A percentile compares a stretch with the other conserved stretches of the same genome.
Conservation (phyloP, 164 flowering plant species). For the Malania oleifera region DNA sequence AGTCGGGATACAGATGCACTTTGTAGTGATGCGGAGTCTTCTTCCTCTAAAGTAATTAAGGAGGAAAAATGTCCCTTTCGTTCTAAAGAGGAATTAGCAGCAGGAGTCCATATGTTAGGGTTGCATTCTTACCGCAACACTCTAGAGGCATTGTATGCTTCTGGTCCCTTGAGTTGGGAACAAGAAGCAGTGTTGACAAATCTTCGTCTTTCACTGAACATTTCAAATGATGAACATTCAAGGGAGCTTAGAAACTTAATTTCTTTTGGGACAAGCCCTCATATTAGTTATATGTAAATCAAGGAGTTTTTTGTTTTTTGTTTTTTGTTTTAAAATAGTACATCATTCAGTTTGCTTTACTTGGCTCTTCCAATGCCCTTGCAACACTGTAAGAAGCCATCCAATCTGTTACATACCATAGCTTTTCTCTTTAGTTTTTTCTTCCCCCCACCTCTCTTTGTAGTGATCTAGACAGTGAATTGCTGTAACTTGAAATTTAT, state of each 20-base stretch:
- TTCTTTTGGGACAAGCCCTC: neutral
- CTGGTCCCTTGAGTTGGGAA: constrained; percentile 3
- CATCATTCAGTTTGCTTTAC: neutral
- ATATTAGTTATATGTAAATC: neutral
- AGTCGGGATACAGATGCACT: constrained; percentile 13
- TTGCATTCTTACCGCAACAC: constrained; percentile 10
- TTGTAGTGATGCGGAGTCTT: constrained; percentile 30
- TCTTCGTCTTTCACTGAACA: constrained; percentile 1
- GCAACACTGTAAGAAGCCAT: neutral
- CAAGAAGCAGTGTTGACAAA: neutral
- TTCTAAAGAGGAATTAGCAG: constrained; percentile 9
- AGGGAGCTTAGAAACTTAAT: constrained; percentile 1
- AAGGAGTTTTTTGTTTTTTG: neutral
- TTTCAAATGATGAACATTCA: constrained; percentile 1
- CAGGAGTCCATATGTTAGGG: constrained; percentile 24
- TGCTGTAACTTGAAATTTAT: neutral
- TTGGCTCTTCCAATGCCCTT: neutral
- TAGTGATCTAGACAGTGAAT: neutral
- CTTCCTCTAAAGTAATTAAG: neutral
- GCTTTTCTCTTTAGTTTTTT: neutral
- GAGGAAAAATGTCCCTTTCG: constrained; percentile 10
- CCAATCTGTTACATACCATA: neutral
- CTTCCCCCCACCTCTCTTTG: no score
- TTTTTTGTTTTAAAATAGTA: neutral
- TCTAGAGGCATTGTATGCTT: constrained; percentile 11